phyloP scores from a whole-genome alignment of 768 basidiomycete genomes.

The Lactarius sp. region DNA sequence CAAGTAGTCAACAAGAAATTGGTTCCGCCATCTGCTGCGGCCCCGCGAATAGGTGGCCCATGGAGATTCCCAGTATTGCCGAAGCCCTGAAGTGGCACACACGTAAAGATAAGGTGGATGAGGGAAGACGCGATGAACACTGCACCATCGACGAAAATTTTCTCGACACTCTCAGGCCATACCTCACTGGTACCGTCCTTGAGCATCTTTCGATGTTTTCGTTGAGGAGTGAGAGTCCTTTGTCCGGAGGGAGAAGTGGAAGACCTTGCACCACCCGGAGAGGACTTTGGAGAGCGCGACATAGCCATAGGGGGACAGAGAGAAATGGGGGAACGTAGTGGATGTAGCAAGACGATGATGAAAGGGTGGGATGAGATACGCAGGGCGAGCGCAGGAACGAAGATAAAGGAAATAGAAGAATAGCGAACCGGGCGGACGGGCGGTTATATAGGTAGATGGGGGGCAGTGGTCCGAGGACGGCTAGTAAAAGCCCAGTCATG shows the following conservation, averaged over 20 bases:
- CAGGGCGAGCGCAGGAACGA: neutral
- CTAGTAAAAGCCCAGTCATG: constrained; percentile 27
- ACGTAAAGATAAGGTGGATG: constrained; percentile 7
- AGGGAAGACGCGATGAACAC: constrained; percentile 5
- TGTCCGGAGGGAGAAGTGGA: constrained; percentile 29
- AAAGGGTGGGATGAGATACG: neutral
- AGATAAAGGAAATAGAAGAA: constrained; percentile 13
- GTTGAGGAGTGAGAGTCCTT: constrained; percentile 59
- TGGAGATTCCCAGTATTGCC: constrained; percentile 74
- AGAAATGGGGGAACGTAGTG: constrained; percentile 16
- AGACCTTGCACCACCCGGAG: constrained; percentile 21
- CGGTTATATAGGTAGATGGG: constrained; percentile 25
- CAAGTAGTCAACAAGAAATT: constrained; percentile 80
- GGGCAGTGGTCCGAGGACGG: constrained; percentile 17
- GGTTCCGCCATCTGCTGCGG: constrained; percentile 76
- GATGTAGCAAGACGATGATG: constrained; percentile 12
- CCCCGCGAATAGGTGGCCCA: constrained; percentile 78
- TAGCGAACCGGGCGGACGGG: constrained; percentile 17
- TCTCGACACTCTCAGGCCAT: constrained; percentile 77
- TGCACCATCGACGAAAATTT: constrained; percentile 69
- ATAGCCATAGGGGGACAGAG: constrained; percentile 19
- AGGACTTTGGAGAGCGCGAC: constrained; percentile 30
- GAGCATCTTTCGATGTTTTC: constrained; percentile 80
- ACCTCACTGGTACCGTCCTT: constrained; percentile 77
- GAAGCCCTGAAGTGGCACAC: constrained; percentile 47